Conservation (phyloP, 306 rosid species). For the Aeschynomene evenia region DNA sequence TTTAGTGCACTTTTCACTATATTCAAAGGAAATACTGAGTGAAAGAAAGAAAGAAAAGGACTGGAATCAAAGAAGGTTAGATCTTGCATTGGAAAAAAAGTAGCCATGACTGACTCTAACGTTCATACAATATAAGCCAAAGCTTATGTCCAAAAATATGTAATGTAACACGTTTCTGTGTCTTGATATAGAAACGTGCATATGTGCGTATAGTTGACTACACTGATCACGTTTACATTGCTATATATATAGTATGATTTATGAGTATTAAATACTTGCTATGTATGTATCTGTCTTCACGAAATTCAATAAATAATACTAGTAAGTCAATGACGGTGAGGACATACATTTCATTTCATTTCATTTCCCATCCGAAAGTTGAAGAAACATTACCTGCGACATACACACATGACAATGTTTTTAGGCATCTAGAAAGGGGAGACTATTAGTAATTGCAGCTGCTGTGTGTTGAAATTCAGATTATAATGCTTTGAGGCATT, state of each 20-base stretch:
- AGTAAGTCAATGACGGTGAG: not conserved
- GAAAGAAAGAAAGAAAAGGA: too few relatives aligned
- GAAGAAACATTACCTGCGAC: slow-evolving; percentile 5
- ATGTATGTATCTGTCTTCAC: not conserved
- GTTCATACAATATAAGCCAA: not conserved
- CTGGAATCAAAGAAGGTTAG: not conserved
- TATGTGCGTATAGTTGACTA: not conserved
- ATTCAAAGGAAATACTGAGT: not conserved
- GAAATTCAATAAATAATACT: not conserved
- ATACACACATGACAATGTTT: slow-evolving; percentile 22
- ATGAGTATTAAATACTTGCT: not conserved
- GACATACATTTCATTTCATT: too few relatives aligned
- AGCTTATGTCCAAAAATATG: not conserved
- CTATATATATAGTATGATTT: too few relatives aligned
- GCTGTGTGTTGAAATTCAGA: not conserved
- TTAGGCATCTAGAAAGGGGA: slow-evolving; percentile 13
- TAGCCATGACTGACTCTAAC: not conserved
- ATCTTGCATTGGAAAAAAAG: not conserved
- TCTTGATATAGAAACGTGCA: not conserved
- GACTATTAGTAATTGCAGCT: not conserved
- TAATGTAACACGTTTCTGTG: not conserved
- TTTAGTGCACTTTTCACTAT: not conserved
- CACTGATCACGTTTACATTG: not conserved
- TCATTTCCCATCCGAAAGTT: not conserved
- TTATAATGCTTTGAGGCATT: not conserved